Evolutionary conservation across 2,329 filamentous ascomycete species (phyloP), one percentile per base, ranked within the genome.

Genomic region (Fusarium miscanthi): DNA sequence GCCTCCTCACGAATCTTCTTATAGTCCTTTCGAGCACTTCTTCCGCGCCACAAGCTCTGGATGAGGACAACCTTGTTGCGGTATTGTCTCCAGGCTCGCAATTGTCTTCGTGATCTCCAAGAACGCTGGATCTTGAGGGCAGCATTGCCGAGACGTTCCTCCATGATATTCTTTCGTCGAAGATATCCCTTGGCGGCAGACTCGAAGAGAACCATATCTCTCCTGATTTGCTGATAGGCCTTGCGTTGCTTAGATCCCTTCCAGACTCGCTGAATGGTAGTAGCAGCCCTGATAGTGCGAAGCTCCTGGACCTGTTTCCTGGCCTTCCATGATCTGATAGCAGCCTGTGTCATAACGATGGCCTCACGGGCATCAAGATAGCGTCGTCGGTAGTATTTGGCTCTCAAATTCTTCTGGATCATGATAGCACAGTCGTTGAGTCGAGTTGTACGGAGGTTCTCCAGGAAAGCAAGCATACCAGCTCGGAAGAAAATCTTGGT

Each of bases 401-500:
- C 94, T 73, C 91, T 93, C 62, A 99, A 85, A 79, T 99, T 99
- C 91, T 99, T 99, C 83, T 99, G 96, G 63, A 99, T 99, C 91
- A 99, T 93, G 76, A 97, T 93, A 17, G 96, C 96, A 75, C 95
- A 97, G 74, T 94, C 93, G 80, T 97, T 98, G 80, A 99, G 88
- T 66, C 95, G 91, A 74, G 88, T 94, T 17, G 96, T 98, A 66
- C 96, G 91, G 73, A 98, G 87, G 75, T 98, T 98, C 84, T 99
- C 96, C 56, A 99, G 86, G 85, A 98, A 98, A 11, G 96, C 96
- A 77, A 99, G 91, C 96, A 99, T 99, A 82, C 96, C 96, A 62
- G 96, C 96, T 68, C 96, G 93, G 90, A 99, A 99, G 86, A 99
- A 99, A 80, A 99, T 98, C 86, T 99, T 99, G 58, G 95, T 98